Percentiles rank a stretch among this genome's conserved stretches.
Conservation (phyloP, 768 basidiomycete species). For the Leccinum truebloodii region DNA sequence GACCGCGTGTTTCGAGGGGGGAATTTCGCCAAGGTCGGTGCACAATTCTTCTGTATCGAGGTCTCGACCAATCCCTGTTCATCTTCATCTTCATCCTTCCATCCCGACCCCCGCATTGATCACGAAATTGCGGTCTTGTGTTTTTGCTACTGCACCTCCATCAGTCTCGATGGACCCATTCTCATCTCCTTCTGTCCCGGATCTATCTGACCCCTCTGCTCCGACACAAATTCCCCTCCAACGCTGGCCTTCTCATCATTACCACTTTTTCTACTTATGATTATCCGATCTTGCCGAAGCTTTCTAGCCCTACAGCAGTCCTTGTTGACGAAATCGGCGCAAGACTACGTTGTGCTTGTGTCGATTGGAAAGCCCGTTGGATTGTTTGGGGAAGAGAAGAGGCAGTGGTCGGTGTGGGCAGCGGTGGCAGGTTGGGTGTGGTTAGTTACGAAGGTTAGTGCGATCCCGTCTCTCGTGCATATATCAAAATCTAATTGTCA, state of each 20-base stretch:
- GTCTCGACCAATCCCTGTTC: slow-evolving; percentile 86
- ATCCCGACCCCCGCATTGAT: slow-evolving; percentile 77
- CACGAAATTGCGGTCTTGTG: slow-evolving; percentile 67
- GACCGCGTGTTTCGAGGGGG: no score
- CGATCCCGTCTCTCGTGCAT: neutral
- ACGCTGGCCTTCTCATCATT: slow-evolving; percentile 77
- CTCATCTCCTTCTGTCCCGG: slow-evolving; percentile 16
- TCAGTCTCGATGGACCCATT: slow-evolving; percentile 26
- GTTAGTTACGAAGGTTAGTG: slow-evolving; percentile 87
- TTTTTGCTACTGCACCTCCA: slow-evolving; percentile 52
- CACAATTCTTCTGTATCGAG: slow-evolving; percentile 86
- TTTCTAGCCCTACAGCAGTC: slow-evolving; percentile 61
- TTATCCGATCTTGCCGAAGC: slow-evolving; percentile 63
- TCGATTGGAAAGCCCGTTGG: slow-evolving; percentile 71
- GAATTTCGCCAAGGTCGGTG: no score
- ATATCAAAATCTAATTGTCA: neutral
- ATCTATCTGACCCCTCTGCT: slow-evolving; percentile 17
- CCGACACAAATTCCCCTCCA: slow-evolving; percentile 28
- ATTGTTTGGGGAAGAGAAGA: slow-evolving; percentile 90
- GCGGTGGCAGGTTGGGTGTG: slow-evolving; percentile 79
- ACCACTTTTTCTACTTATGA: slow-evolving; percentile 81
- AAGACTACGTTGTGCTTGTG: slow-evolving; percentile 78
- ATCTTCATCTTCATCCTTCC: slow-evolving; percentile 64
- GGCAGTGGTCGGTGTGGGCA: slow-evolving; percentile 83
- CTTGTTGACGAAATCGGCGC: slow-evolving; percentile 88